phyloP scores from a whole-genome alignment of 1,284 basidiomycete genomes.

The Fomitopsis betulina region DNA sequence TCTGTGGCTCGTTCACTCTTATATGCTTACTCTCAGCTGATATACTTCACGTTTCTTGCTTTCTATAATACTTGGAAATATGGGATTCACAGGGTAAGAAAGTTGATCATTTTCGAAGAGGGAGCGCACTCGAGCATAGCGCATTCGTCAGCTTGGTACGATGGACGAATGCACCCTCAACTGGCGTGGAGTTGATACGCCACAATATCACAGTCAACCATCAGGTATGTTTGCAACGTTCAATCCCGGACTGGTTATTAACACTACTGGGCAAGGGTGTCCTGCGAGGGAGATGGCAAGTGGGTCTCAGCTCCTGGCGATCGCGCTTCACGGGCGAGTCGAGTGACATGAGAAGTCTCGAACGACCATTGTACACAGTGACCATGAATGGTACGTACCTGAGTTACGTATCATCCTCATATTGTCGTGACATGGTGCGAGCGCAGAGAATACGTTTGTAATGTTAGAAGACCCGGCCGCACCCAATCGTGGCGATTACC shows the following conservation, averaged over 20 bases:
- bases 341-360: conserved; percentile 43
- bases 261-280: conserved; percentile 40
- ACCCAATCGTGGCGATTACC: conserved; percentile 38
- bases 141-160: conserved; percentile 52
- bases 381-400: conserved; percentile 51
- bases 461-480: conserved; percentile 69
- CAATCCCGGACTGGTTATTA: not conserved
- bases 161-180: conserved; percentile 74
- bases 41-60: not conserved
- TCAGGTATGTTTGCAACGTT: conserved; percentile 37
- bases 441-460: conserved; percentile 66
- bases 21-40: too few species aligned
- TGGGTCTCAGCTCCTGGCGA: conserved; percentile 67
- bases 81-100: conserved; percentile 17
- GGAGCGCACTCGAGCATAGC: not conserved
- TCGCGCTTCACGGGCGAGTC: conserved; percentile 29
- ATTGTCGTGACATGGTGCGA: not conserved
- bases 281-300: conserved; percentile 56
- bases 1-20: not conserved
- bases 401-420: not conserved
- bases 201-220: conserved; percentile 70
- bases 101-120: too few species aligned
- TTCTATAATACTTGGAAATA: not conserved
- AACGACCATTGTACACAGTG: conserved; percentile 66
- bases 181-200: conserved; percentile 59